These are phyloP conservation scores for Raddia distichophylla DNA, from an alignment of 176 grass and related monocot genomes.

Conservation along the genomic window DNA sequence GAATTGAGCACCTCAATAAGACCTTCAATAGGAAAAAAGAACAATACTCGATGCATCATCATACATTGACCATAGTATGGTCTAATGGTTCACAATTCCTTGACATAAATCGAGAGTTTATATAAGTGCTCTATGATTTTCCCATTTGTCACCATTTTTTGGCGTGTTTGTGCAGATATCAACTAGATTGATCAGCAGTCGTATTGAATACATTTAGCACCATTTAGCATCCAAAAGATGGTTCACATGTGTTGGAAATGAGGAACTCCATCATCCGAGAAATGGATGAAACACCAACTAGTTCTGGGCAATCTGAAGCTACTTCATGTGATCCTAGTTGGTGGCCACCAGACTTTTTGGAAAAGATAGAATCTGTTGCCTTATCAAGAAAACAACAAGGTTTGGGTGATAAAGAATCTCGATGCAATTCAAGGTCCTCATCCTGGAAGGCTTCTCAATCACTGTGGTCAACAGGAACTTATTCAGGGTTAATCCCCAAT, in stretches of 20 bases:
- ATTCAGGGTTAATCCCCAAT: slow-evolving; percentile 84
- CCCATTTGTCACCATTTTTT: slow-evolving; percentile 25
- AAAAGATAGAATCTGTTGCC: slow-evolving; percentile 82
- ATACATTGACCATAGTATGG: slow-evolving; percentile 27
- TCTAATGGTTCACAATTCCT: slow-evolving; percentile 15
- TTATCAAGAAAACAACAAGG: slow-evolving; percentile 62
- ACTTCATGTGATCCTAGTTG: slow-evolving; percentile 64
- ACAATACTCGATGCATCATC: not conserved
- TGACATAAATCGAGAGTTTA: not conserved
- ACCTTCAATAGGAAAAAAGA: slow-evolving; percentile 10
- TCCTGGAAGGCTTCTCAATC: slow-evolving; percentile 83
- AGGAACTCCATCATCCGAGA: slow-evolving; percentile 39
- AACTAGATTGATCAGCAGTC: slow-evolving; percentile 21
- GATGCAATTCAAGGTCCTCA: slow-evolving; percentile 44
- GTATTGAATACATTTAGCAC: not conserved
- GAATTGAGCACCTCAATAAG: slow-evolving; percentile 28
- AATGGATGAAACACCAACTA: slow-evolving; percentile 78
- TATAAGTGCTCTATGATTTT: slow-evolving; percentile 30
- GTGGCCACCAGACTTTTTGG: slow-evolving; percentile 80
- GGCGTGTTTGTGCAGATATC: slow-evolving; percentile 38
- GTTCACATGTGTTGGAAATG: slow-evolving; percentile 29
- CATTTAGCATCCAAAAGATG: slow-evolving; percentile 41
- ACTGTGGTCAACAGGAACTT: slow-evolving; percentile 88
- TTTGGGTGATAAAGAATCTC: slow-evolving; percentile 58
- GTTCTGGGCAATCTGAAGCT: slow-evolving; percentile 62